A percentile compares a stretch with the other conserved stretches of the same genome.
phyloP scores from a whole-genome alignment of 1,284 basidiomycete genomes.

The Marasmius tenuissimus region DNA sequence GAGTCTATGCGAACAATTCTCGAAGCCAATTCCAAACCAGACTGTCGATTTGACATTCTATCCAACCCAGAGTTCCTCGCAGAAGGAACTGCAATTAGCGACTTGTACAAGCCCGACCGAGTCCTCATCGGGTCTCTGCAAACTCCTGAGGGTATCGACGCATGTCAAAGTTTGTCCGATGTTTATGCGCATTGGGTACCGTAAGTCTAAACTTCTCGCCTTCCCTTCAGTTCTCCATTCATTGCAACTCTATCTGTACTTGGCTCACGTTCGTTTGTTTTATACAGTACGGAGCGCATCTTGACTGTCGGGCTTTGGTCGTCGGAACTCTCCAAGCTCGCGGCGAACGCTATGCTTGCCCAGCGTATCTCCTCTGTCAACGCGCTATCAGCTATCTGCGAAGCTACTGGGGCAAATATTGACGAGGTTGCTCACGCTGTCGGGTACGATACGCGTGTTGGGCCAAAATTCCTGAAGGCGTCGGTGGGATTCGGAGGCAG shows the following conservation, averaged over 20 bases:
- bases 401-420: conserved; percentile 99
- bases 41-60: conserved; percentile 94
- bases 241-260: background rate
- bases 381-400: conserved; percentile 97
- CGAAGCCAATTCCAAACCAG: conserved; percentile 94
- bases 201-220: conserved; percentile 40
- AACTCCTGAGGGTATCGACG: conserved; percentile 80
- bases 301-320: conserved; percentile 98
- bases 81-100: conserved; percentile 93
- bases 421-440: conserved; percentile 97
- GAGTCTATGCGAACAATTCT: conserved; percentile 99
- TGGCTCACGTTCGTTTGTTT: background rate
- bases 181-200: conserved; percentile 98
- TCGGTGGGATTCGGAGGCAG: conserved; percentile 97
- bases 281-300: conserved; percentile 67
- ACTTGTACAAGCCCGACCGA: conserved; percentile 89
- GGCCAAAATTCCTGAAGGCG: conserved; percentile 94
- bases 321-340: conserved; percentile 97
- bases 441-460: conserved; percentile 91
- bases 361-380: conserved; percentile 98
- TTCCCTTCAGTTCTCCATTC: background rate
- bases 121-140: conserved; percentile 97
- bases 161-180: conserved; percentile 73
- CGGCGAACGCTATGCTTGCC: conserved; percentile 98
- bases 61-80: conserved; percentile 99